These are phyloP conservation scores for Aspergillus asperescens DNA, from an alignment of 495 filamentous ascomycete species.

Conservation along the genomic window DNA sequence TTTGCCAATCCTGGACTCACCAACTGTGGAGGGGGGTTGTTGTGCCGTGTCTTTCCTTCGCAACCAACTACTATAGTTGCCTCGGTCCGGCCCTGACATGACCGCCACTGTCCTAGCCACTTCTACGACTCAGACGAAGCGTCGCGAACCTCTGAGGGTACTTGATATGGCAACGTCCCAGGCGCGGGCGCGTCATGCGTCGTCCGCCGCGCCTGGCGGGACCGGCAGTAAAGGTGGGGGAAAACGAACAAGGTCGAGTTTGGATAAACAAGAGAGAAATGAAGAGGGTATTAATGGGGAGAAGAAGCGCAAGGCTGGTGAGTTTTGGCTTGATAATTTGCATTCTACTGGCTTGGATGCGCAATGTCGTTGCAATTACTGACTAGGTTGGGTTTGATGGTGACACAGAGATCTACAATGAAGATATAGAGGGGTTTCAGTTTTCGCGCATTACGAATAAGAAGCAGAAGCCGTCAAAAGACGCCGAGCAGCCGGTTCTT, in stretches of 20 bases:
- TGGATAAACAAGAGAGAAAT: constrained; percentile 33
- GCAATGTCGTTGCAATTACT: background rate
- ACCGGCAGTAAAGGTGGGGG: constrained; percentile 23
- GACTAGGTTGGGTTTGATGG: background rate
- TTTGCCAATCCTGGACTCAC: background rate
- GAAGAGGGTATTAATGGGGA: constrained; percentile 26
- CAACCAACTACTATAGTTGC: background rate
- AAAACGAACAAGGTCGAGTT: constrained; percentile 37
- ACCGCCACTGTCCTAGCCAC: constrained; percentile 42
- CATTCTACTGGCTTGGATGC: background rate
- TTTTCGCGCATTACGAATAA: constrained; percentile 47
- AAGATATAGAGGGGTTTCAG: constrained; percentile 51
- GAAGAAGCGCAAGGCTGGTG: constrained; percentile 44
- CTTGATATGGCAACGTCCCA: constrained; percentile 43
- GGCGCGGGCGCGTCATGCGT: constrained; percentile 39
- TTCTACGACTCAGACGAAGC: constrained; percentile 37
- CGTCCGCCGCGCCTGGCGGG: constrained; percentile 25
- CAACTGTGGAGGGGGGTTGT: background rate
- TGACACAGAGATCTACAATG: constrained; percentile 41
- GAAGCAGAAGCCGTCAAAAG: constrained; percentile 33
- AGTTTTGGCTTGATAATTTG: constrained; percentile 27
- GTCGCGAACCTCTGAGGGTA: constrained; percentile 40
- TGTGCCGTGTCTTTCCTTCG: background rate
- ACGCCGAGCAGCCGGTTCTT: constrained; percentile 14
- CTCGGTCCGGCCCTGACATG: constrained; percentile 37